Percentiles rank a stretch among this genome's conserved stretches.
Evolutionary conservation across 2,329 filamentous ascomycete genomes (phyloP).

Genomic region (Claviceps paspali): DNA sequence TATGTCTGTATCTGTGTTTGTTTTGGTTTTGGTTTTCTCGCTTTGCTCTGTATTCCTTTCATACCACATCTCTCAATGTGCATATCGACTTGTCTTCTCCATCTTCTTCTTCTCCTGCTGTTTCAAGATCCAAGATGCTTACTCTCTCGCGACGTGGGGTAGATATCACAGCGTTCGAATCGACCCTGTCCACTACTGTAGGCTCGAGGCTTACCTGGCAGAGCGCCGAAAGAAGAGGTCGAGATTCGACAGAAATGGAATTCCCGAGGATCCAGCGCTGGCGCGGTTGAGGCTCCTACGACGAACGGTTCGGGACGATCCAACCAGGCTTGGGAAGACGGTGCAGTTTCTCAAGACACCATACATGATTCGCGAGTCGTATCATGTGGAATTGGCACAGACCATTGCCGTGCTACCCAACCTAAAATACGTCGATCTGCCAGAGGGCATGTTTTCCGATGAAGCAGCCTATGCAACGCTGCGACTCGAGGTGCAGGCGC

Average conservation of each 20-base stretch:
- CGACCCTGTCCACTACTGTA: constrained; percentile 88
- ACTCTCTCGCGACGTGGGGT: neutral
- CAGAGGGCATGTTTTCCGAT: constrained; percentile 73
- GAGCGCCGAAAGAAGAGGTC: constrained; percentile 63
- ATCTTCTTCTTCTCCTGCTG: too few relatives aligned
- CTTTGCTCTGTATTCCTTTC: too few relatives aligned
- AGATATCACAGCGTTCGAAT: constrained; percentile 86
- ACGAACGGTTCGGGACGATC: constrained; percentile 66
- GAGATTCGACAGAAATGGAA: constrained; percentile 60
- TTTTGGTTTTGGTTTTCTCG: neutral
- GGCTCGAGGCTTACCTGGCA: constrained; percentile 65
- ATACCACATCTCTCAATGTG: too few relatives aligned
- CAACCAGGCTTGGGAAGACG: constrained; percentile 47
- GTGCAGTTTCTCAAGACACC: constrained; percentile 77
- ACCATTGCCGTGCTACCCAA: constrained; percentile 75
- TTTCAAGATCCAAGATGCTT: too few relatives aligned
- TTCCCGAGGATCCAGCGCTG: constrained; percentile 65
- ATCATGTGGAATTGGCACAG: constrained; percentile 68
- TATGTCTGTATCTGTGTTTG: neutral
- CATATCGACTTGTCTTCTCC: neutral
- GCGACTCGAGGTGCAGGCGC: constrained; percentile 68
- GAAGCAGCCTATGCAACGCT: constrained; percentile 61
- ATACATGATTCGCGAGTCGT: constrained; percentile 87
- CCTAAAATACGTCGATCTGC: constrained; percentile 77
- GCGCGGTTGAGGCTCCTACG: constrained; percentile 64